Base-by-base conservation (phyloP, 805 yeast genomes). In the Candida gorgasii region DNA sequence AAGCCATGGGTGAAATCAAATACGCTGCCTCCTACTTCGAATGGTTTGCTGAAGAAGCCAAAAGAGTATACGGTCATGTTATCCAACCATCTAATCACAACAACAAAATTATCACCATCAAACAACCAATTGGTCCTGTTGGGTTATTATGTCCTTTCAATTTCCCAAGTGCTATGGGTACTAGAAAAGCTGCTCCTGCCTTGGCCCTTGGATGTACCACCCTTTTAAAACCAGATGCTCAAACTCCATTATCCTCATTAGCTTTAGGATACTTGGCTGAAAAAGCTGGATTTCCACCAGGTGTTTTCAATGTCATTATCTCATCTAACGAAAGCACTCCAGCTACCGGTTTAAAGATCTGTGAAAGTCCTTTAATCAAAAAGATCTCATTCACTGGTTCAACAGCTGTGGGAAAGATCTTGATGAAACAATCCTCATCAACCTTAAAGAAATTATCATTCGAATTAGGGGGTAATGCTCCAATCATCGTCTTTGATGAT, bases 391-490 rank as follows among this genome's bases (percentile, higher is more conserved):
- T 85, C 65, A 86, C 93, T 8, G 93, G 93, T 8, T 83, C 89
- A 22, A 85, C 93, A 2, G 73, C 72, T 7, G 84, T 85, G 7
- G 93, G 93, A 26, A 82, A 79, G 59, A 55, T 81, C 22, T 71
- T 85, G 42, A 79, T 82, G 82, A 58, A 63, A 38, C 88, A 82
- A 58, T 72, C 84, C 5, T 57, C 80, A 4, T 69, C 79, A 13
- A 75, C 86, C 1, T 68, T 86, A 53, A 85, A 86, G 69, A 86
- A 84, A 59, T 64, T 82, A 39, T 79, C 88, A 2, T 69, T 86
- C 57, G 92, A 85, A 62, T 72, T 85, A 32, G 92, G 93, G 26
- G 93, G 93, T 22, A 86, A 86, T 61, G 89, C 92, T 13, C 90
- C 93, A 3, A 78, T 84, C 51, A 75, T 85, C 43, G 82, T 85